Conservation (phyloP, 2,329 filamentous ascomycete species). For the Stromatinia cepivora region DNA sequence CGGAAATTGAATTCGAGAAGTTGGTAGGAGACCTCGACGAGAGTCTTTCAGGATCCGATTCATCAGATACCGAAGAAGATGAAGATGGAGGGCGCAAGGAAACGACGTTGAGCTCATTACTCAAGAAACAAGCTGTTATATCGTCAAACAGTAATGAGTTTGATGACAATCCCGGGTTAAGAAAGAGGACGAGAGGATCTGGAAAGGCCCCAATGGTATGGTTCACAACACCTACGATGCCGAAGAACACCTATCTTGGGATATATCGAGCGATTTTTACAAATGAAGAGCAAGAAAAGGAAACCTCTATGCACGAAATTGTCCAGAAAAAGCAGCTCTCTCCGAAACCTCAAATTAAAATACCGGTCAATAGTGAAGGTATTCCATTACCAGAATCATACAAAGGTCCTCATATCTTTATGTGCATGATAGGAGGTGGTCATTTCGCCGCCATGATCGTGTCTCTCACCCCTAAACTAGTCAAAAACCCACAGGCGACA, state of each 20-base stretch:
- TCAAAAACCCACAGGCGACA: conserved; percentile 57
- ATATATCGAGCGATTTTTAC: conserved; percentile 83
- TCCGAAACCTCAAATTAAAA: conserved; percentile 53
- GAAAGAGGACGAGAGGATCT: conserved; percentile 52
- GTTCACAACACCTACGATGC: conserved; percentile 76
- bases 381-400: conserved; percentile 56
- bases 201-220: conserved; percentile 79
- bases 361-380: conserved; percentile 58
- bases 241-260: conserved; percentile 77
- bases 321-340: conserved; percentile 76
- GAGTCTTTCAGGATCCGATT: conserved; percentile 83
- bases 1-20: conserved; percentile 82
- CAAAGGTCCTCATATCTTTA: conserved; percentile 81
- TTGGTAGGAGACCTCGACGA: conserved; percentile 85
- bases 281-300: conserved; percentile 65
- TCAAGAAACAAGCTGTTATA: conserved; percentile 81
- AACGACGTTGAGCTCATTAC: conserved; percentile 69
- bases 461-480: conserved; percentile 76
- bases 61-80: conserved; percentile 69
- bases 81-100: conserved; percentile 58
- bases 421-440: conserved; percentile 98
- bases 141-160: conserved; percentile 49
- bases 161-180: conserved; percentile 49
- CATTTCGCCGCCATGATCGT: conserved; percentile 98
- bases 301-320: conserved; percentile 61